Conservation (phyloP, 2,329 filamentous ascomycete genomes). For the Dothistroma pini region DNA sequence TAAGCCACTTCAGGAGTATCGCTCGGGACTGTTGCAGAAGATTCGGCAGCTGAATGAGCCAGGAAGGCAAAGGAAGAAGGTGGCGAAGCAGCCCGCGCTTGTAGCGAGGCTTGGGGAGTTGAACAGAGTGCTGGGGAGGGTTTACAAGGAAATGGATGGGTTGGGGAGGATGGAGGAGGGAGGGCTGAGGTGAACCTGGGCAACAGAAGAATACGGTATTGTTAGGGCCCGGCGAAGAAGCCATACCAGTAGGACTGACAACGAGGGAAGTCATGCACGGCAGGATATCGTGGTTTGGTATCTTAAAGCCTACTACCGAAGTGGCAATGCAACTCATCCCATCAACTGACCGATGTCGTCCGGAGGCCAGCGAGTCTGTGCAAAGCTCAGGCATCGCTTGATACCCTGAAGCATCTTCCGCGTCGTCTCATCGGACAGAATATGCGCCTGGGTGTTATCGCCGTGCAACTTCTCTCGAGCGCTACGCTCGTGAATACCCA, state of each 20-base stretch:
- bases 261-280: no score
- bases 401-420: constrained; percentile 97
- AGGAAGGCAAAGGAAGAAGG: background rate
- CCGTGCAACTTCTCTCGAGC: constrained; percentile 93
- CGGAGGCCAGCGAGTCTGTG: constrained; percentile 93
- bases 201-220: no score
- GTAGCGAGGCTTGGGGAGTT: background rate
- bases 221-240: no score
- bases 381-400: constrained; percentile 93
- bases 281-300: no score
- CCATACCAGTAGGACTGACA: no score
- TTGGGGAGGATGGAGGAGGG: background rate
- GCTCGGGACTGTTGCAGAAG: background rate
- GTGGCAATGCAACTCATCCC: constrained; percentile 55
- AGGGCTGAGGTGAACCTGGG: no score
- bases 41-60: background rate
- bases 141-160: background rate
- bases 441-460: constrained; percentile 72
- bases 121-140: background rate
- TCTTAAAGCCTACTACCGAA: no score
- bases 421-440: constrained; percentile 94
- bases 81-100: background rate
- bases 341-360: constrained; percentile 90
- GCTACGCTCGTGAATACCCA: constrained; percentile 96
- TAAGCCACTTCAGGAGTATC: background rate